Evolutionary conservation across 2,329 filamentous ascomycete species (phyloP), one percentile per base, ranked within the genome.

Genomic region (Pyricularia pennisetigena): DNA sequence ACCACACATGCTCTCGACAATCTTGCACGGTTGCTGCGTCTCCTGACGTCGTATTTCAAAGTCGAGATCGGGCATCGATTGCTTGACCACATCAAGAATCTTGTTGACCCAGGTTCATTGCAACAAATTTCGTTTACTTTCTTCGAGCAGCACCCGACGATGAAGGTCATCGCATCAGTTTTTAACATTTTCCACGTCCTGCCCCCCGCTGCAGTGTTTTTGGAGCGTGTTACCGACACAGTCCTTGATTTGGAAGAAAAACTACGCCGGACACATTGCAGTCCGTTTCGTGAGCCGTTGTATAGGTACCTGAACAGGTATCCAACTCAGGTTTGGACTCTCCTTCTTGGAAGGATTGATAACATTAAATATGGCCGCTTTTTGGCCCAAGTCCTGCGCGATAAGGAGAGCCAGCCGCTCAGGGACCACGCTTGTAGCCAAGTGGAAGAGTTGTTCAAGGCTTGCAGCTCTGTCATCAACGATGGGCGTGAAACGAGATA

Each of bases 41-140:
- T 99, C 1, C 82, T 99, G 23, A 99, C 94, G 0, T 98, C 95
- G 69, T 99, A 99, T 77, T 99, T 99, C 80, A 99, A 99, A 79
- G 94, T 98, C 0, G 95, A 99, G 76, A 99, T 99, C 68, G 96
- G 95, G 7, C 87, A 92, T 26, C 88, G 95, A 28, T 81, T 99
- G n/a, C 83, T 99, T 10, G 94, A 98, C 71, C 95, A 99, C 74
- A 90, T 97, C 79, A 94, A 94, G 75, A 87, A 90, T 12, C 93
- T 99, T 71, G 94, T 94, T 0, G 93, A 97, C 69, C 86, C 91
- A 2, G 85, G 83, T 67, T 85, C 88, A 16, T 81, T 98, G 72
- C 94, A 98, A 76, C 92, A 94, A 74, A 92, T 95, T 1, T 97
- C 94, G 0, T 99, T 99, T 78, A 94, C 90, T 1, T 89, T 97